Evolutionary conservation across 139 green algal genomes (phyloP).

Genomic region (Volvox reticuliferus): DNA sequence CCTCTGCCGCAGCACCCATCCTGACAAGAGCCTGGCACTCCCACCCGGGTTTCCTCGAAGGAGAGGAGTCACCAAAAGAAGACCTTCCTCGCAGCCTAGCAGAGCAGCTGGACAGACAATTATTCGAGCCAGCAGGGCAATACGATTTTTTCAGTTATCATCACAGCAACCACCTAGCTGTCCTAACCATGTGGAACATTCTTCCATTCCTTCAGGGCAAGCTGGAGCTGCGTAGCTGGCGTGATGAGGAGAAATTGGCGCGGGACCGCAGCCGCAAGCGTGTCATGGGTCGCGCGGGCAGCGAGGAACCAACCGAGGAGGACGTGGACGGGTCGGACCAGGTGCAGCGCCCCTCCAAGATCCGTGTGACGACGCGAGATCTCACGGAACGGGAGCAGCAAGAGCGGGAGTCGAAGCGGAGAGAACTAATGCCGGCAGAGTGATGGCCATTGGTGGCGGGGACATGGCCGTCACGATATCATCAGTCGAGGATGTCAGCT

Average conservation of each 20-base stretch:
- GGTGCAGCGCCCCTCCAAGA: constrained; percentile 46
- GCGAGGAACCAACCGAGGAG: constrained; percentile 32
- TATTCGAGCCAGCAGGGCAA: no score
- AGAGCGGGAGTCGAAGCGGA: constrained; percentile 12
- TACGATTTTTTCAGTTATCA: no score
- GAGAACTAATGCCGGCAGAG: background rate
- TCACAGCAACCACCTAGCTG: no score
- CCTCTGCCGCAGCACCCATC: no score
- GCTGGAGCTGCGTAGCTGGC: constrained; percentile 46
- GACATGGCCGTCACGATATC: no score
- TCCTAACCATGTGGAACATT: background rate
- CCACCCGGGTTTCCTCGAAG: no score
- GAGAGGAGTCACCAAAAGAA: no score
- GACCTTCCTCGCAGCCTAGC: no score
- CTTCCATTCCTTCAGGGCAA: constrained; percentile 13
- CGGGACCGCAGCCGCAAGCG: constrained; percentile 44
- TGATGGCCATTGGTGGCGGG: background rate
- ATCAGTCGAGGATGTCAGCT: no score
- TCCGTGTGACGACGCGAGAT: constrained; percentile 23
- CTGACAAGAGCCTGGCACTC: no score
- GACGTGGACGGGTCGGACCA: constrained; percentile 23
- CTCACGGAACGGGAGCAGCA: constrained; percentile 27
- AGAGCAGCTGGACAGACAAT: no score
- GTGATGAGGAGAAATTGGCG: constrained; percentile 44
- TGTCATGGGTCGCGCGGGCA: constrained; percentile 19